Conservation (phyloP, 805 yeast genomes). For the Lachancea meyersii region DNA sequence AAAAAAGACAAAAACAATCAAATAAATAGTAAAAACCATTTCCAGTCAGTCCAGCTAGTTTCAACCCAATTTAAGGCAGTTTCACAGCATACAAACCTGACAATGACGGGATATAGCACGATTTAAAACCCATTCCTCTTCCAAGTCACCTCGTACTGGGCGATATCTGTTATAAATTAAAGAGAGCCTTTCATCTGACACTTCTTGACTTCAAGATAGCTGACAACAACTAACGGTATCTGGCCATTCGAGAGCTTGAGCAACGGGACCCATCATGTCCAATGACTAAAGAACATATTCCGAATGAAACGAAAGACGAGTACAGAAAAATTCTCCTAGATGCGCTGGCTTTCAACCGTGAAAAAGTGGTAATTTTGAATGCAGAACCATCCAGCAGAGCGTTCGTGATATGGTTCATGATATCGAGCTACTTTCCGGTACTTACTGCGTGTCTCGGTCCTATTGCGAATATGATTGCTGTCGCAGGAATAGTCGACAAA, state of each 20-base stretch:
- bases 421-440: constrained; percentile 68
- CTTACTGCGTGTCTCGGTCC: constrained; percentile 77
- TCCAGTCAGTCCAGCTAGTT: too few relatives aligned
- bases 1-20: too few relatives aligned
- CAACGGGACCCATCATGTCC: neutral
- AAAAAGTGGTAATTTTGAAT: constrained; percentile 24
- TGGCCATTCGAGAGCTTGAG: neutral
- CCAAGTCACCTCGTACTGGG: too few relatives aligned
- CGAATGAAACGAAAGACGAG: constrained; percentile 1
- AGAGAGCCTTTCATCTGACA: too few relatives aligned
- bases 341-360: constrained; percentile 20
- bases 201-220: too few relatives aligned
- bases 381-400: constrained; percentile 21
- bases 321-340: constrained; percentile 12
- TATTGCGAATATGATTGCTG: constrained; percentile 63
- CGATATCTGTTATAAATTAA: too few relatives aligned
- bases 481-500: constrained; percentile 61
- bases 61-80: too few relatives aligned
- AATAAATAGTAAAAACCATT: too few relatives aligned
- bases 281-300: neutral
- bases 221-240: too few relatives aligned
- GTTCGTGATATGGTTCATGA: constrained; percentile 49
- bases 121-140: too few relatives aligned
- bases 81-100: too few relatives aligned
- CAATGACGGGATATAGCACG: too few relatives aligned